Conservation (phyloP, 2,329 filamentous ascomycete genomes). For the Beauveria bassiana region DNA sequence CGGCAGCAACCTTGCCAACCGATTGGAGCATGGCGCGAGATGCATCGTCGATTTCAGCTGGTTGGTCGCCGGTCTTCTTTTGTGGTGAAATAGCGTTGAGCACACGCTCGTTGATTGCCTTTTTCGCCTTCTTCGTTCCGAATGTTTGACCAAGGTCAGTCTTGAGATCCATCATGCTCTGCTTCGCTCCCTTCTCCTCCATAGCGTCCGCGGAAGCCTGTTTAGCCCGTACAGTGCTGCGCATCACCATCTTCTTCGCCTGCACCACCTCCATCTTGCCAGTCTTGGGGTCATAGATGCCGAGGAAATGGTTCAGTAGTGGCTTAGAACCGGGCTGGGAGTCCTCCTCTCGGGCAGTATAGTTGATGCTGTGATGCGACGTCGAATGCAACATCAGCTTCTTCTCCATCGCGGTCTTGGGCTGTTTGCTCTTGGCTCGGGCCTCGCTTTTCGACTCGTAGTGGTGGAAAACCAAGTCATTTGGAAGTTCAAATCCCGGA, state of each 20-base stretch:
- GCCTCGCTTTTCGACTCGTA: constrained; percentile 35
- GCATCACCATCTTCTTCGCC: constrained; percentile 56
- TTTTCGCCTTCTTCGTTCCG: constrained; percentile 79
- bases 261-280: constrained; percentile 53
- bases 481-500: constrained; percentile 29
- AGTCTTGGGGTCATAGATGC: constrained; percentile 53
- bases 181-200: constrained; percentile 23
- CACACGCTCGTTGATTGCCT: constrained; percentile 60
- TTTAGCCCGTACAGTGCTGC: constrained; percentile 49
- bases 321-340: constrained; percentile 21
- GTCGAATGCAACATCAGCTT: constrained; percentile 52
- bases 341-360: constrained; percentile 46
- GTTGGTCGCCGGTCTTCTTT: constrained; percentile 27
- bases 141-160: constrained; percentile 70
- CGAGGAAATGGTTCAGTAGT: constrained; percentile 55
- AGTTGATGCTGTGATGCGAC: constrained; percentile 50
- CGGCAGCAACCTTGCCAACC: constrained; percentile 53
- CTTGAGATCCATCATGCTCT: constrained; percentile 54
- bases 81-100: constrained; percentile 60
- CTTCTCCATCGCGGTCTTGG: constrained; percentile 31
- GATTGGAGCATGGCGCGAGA: constrained; percentile 54
- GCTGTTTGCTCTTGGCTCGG: constrained; percentile 28
- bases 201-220: constrained; percentile 41
- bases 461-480: constrained; percentile 36
- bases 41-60: constrained; percentile 46